These are phyloP conservation scores for Leccinum fallax DNA, from an alignment of 1,284 basidiomycete genomes.

Conservation along the genomic window DNA sequence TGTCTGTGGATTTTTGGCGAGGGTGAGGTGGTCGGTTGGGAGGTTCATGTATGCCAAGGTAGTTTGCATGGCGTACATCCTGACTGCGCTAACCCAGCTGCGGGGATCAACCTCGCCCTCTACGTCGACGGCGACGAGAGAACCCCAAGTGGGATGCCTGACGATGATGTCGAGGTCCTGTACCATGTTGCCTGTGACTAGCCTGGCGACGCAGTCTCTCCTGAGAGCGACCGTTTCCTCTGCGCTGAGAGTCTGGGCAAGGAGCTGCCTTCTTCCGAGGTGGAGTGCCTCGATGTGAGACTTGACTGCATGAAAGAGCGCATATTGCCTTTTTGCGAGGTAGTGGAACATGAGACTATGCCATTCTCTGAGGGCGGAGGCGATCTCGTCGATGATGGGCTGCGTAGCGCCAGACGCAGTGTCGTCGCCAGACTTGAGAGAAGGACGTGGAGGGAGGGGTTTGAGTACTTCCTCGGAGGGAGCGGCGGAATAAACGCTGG, in stretches of 20 bases:
- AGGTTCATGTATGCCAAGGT: conserved; percentile 81
- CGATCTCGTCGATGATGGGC: conserved; percentile 96
- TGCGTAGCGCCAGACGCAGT: conserved; percentile 81
- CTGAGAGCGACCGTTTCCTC: conserved; percentile 87
- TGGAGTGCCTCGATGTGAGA: conserved; percentile 93
- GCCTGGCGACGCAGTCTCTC: conserved; percentile 83
- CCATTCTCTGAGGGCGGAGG: conserved; percentile 96
- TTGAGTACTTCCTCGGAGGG: conserved; percentile 70
- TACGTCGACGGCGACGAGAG: conserved; percentile 83
- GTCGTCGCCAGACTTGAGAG: conserved; percentile 90
- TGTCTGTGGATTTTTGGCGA: conserved; percentile 37
- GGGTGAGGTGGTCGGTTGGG: conserved; percentile 41
- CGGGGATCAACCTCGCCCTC: conserved; percentile 74
- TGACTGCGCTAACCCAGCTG: conserved; percentile 83
- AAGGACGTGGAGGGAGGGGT: conserved; percentile 89
- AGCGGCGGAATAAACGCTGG: conserved; percentile 66
- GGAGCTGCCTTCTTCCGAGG: conserved; percentile 84
- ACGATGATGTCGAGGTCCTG: conserved; percentile 96
- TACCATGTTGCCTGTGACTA: conserved; percentile 90
- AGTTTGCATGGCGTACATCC: conserved; percentile 88
- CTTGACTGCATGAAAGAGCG: conserved; percentile 83
- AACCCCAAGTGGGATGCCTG: conserved; percentile 89
- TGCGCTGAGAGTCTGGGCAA: conserved; percentile 84
- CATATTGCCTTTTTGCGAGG: conserved; percentile 87
- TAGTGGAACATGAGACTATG: conserved; percentile 90